A percentile compares a stretch with the other conserved stretches of the same genome.
phyloP scores from a whole-genome alignment of 2,329 filamentous ascomycete species.

The Aspergillus transmontanensis region DNA sequence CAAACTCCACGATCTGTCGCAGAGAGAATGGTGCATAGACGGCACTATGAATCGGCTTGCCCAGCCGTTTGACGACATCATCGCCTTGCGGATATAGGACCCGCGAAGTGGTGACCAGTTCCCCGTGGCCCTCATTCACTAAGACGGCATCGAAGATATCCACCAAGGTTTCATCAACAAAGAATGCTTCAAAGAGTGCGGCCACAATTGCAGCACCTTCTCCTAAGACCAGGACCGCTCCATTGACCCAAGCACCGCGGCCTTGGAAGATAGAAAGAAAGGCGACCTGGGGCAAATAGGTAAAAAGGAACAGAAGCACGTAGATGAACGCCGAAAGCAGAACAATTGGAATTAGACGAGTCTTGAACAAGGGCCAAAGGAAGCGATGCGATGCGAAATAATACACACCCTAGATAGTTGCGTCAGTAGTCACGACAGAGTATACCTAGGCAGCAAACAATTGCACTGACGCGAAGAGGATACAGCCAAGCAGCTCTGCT shows the following conservation, averaged over 20 bases:
- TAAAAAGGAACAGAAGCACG: slow-evolving; percentile 80
- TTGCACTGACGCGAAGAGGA: slow-evolving; percentile 47
- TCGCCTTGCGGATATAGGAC: slow-evolving; percentile 68
- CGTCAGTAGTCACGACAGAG: not conserved
- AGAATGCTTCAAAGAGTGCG: slow-evolving; percentile 75
- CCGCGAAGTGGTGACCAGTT: slow-evolving; percentile 69
- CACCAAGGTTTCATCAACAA: slow-evolving; percentile 76
- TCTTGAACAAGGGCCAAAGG: slow-evolving; percentile 78
- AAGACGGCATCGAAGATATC: slow-evolving; percentile 85
- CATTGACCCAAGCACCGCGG: slow-evolving; percentile 84
- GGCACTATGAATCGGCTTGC: slow-evolving; percentile 74
- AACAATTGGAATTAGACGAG: slow-evolving; percentile 77
- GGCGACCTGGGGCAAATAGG: slow-evolving; percentile 85
- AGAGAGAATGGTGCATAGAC: slow-evolving; percentile 88
- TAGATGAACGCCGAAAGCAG: slow-evolving; percentile 83
- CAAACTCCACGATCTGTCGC: slow-evolving; percentile 84
- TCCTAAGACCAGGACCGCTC: slow-evolving; percentile 77
- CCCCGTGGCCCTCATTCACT: slow-evolving; percentile 70
- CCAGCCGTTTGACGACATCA: slow-evolving; percentile 76
- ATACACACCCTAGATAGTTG: slow-evolving; percentile 65
- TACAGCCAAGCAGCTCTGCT: slow-evolving; percentile 49
- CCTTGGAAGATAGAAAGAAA: slow-evolving; percentile 90
- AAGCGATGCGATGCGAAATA: slow-evolving; percentile 78
- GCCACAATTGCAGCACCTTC: slow-evolving; percentile 65
- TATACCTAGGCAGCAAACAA: slow-evolving; percentile 9